Base-by-base conservation (phyloP, 1,139 yeast genomes). In the Candida sp. region DNA sequence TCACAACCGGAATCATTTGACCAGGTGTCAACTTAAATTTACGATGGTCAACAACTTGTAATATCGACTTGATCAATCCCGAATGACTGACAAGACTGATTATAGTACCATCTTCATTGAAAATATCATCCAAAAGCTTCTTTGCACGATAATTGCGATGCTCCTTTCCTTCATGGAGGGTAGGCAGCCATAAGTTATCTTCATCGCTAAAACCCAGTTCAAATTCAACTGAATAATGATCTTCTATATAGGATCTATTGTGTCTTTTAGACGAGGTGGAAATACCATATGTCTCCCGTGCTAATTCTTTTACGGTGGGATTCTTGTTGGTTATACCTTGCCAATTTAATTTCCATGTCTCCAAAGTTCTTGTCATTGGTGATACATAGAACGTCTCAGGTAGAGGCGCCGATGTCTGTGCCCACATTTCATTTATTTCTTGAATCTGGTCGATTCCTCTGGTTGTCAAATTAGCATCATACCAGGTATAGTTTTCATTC, bases 231-330 rank as follows among this genome's bases (percentile, higher is more conserved):
- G 65, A 58, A 46, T 50, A 68, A 42, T 58, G 45, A 3, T 48
- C 38, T 5, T 43, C 43, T 12, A 70, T 60, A 42, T 59, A 67
- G 6, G 50, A 43, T 41, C 57, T 60, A 39, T 48, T 42, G 46
- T 70, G 73, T 45, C 73, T 61, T 45, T 59, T 52, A 47, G 72
- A 68, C 37, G 61, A 64, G 3, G 73, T 64, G 4, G 64, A 66
- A 33, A 70, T 56, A 0, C 76, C 76, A 48, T 66, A 70, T 4
- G 66, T 60, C 45, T 70, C 76, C 36, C 75, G 54, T 1, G 69
- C 63, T 30, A 48, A 41, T 45, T 70, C 75, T 39, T 65, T 68
- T 12, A 69, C 58, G 1, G 52, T 43, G 1, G 70, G 68, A 44
- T 61, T 51, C 2, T 37, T 22, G 15, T 45, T 38, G 4, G 44